Evolutionary conservation across 2,329 filamentous ascomycete species (phyloP), one percentile per base, ranked within the genome.

Genomic region (Pseudopithomyces maydicus): DNA sequence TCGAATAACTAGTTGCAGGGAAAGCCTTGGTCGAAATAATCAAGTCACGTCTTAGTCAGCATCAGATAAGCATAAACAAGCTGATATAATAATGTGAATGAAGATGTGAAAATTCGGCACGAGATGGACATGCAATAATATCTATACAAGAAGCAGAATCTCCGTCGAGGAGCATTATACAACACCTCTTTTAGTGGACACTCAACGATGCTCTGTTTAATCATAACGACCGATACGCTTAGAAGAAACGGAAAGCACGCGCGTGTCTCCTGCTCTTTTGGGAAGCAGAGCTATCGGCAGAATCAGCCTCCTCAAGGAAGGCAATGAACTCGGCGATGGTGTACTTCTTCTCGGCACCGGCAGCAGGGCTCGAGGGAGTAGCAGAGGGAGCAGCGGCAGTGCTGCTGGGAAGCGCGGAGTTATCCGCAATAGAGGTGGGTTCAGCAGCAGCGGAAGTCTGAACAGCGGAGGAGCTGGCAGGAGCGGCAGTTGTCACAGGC

Each of bases 251-350:
- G 38, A 51, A 51, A 42, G 48, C 48, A 36, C 48, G 48, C 8
- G 48, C 23, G 48, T 51, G 48, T 23, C 48, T 51, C 22, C 47
- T 50, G 10, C 12, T 14, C 23, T 51, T 51, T 11, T 32, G 14
- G 15, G 48, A 32, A 10, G 48, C 22, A 29, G 47, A 29, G 47
- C 22, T 41, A 12, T 41, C 48, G 20, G 48, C 36, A 17, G 48
- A 22, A 33, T 51, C 48, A 8, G 48, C 48, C 36, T 51, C 23
- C 38, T 51, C 48, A 22, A 51, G 48, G 48, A 51, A 51, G 23
- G 36, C 48, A 33, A 51, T 42, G 23, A 51, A 51, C 23, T 51
- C 48, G 14, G 36, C 36, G 26, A 51, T 42, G 11, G 48, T 51
- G 38, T 51, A 51, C 48, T 51, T 33, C 48, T 51, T 32, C 38